Percentiles rank a stretch among this genome's conserved stretches.
Evolutionary conservation across 192 early-diverging fungal species (phyloP).

Genomic region (Coemansia sp.): DNA sequence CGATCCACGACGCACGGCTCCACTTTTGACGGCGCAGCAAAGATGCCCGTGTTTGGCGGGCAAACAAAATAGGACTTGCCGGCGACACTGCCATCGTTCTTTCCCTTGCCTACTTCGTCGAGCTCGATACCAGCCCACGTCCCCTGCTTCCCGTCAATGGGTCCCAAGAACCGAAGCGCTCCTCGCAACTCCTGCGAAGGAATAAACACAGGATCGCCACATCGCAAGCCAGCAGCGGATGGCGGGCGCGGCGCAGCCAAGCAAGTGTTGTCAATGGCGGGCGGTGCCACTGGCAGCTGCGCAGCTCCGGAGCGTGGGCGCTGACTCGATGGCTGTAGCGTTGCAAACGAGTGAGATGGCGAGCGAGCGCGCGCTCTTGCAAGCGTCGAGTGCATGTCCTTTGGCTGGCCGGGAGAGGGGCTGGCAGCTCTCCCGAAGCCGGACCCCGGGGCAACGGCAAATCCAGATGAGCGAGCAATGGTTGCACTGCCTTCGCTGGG

Average conservation of each 20-base stretch:
- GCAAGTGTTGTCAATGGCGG: not conserved
- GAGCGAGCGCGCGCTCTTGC: slow-evolving; percentile 9
- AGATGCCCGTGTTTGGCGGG: slow-evolving; percentile 69
- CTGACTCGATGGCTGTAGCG: not conserved
- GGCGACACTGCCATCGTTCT: slow-evolving; percentile 76
- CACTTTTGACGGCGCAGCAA: slow-evolving; percentile 69
- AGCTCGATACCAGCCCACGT: slow-evolving; percentile 82
- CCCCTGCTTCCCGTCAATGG: slow-evolving; percentile 73
- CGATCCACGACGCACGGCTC: slow-evolving; percentile 16
- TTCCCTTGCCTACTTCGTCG: slow-evolving; percentile 71
- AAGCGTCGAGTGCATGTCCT: slow-evolving; percentile 5
- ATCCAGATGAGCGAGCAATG: slow-evolving; percentile 40
- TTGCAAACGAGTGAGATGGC: not conserved
- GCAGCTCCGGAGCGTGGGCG: slow-evolving; percentile 3
- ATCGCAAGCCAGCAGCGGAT: slow-evolving; percentile 19
- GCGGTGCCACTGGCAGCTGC: not conserved
- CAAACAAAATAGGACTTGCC: slow-evolving; percentile 76
- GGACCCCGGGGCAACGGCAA: slow-evolving; percentile 12
- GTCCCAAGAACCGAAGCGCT: slow-evolving; percentile 73
- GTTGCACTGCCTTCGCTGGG: slow-evolving; percentile 8
- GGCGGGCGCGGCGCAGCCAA: not conserved
- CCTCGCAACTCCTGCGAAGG: slow-evolving; percentile 64
- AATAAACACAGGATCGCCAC: slow-evolving; percentile 66
- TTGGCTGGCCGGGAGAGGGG: slow-evolving; percentile 20
- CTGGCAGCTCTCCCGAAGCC: slow-evolving; percentile 18